These are phyloP conservation scores for Debaryomyces fabryi DNA, from an alignment of 1,139 yeast genomes.

Conservation along the genomic window DNA sequence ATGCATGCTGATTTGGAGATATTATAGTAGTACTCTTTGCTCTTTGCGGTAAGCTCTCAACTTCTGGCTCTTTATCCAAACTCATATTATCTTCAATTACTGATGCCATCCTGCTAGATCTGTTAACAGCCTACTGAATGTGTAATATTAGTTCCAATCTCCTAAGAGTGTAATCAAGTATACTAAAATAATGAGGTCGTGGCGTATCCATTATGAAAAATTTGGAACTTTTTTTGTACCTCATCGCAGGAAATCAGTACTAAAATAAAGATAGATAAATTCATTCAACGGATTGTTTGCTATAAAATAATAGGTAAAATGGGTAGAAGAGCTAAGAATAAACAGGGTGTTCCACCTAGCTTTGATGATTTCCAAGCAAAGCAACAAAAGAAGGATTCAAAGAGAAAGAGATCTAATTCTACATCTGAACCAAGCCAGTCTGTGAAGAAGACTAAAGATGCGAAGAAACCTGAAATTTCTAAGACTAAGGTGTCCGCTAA, in stretches of 20 bases:
- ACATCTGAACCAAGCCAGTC: constrained; percentile 25
- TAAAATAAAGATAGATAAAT: constrained; percentile 2
- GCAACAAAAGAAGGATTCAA: constrained; percentile 50
- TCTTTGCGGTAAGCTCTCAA: background rate
- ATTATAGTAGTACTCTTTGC: constrained; percentile 30
- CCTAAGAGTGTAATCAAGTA: background rate
- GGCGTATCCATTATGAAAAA: constrained; percentile 13
- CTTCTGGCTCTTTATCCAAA: background rate
- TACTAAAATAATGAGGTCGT: constrained; percentile 11
- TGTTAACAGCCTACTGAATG: background rate
- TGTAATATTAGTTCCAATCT: background rate
- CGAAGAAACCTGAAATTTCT: constrained; percentile 28
- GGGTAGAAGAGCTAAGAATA: constrained; percentile 93
- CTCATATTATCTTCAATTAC: background rate
- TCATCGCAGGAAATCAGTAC: constrained; percentile 11
- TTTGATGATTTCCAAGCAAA: constrained; percentile 76
- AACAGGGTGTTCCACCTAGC: constrained; percentile 88
- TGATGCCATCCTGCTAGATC: background rate
- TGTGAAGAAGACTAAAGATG: constrained; percentile 22
- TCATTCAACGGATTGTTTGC: background rate
- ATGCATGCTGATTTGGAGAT: constrained; percentile 55
- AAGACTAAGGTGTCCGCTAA: constrained; percentile 22
- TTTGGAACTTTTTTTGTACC: constrained; percentile 13
- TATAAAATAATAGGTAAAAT: constrained; percentile 34
- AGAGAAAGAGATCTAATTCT: constrained; percentile 26